Evolutionary conservation across 306 rosid species (phyloP), one percentile per base, ranked within the genome.

Genomic region (Astragalus membranaceus): DNA sequence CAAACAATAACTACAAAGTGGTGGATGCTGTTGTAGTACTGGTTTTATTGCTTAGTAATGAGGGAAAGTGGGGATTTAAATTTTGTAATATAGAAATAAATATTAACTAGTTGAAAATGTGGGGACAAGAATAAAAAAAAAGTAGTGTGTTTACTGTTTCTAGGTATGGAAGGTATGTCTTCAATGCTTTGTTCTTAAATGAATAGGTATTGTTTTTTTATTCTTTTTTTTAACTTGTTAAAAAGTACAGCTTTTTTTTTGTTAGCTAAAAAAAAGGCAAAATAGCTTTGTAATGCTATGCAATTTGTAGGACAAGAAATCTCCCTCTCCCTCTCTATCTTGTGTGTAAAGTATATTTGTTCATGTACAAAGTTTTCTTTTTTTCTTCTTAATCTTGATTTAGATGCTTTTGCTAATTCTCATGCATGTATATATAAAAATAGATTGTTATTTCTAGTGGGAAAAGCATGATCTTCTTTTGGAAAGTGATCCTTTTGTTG

Each of bases 301-400:
- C 75, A 56, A 78, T 72, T 65, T 73, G 83, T 79, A 78, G 86
- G 82, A 52, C 85, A 72, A 62, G 6, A 78, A 75, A 58, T 69
- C 78, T 56, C 48, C 51, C 59, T 88, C 77, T 83, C 74, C 70
- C 53, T 72, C 78, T 67, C 85, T 76, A 46, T 73, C 80, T 70
- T 77, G 75, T 77, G 77, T 79, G 84, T 79, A 75, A 85, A 85
- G 87, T 63, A 69, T 73, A 51, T 55, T 73, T 76, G 2, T 36
- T 75, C 52, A 62, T 70, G 80, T 37, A 68, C 80, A 51, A 71
- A 54, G 32, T 64, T 72, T 75, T 4, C 52, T n/a, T 51, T 65
- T 81, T 59, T 26, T 3, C 10, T 64, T 53, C 42, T 39, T 56
- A 12, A 50, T 61, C 50, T 53, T 69, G 10, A 10, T 37, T 70